These are phyloP conservation scores for Globisporangium heterothallicum DNA, from an alignment of 352 stramenopile species.

Conservation along the genomic window DNA sequence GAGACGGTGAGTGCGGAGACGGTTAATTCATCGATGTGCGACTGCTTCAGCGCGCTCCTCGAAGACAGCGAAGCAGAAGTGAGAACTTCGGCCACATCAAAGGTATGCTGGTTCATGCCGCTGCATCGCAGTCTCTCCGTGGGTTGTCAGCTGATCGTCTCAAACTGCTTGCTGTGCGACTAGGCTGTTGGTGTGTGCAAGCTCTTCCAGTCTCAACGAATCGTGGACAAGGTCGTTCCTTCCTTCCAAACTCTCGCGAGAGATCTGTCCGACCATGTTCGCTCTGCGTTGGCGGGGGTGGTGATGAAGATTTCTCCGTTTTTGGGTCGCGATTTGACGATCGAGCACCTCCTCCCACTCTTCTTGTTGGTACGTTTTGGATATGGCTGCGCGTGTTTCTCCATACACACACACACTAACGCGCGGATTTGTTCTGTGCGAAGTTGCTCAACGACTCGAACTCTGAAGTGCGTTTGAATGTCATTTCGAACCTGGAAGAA, in stretches of 20 bases:
- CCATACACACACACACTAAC: background rate
- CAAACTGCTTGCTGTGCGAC: too few species aligned
- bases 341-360: constrained; percentile 93
- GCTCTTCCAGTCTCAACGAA: constrained; percentile 55
- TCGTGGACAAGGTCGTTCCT: constrained; percentile 71
- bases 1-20: constrained; percentile 74
- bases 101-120: constrained; percentile 42
- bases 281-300: constrained; percentile 91
- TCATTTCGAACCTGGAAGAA: constrained; percentile 96
- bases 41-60: constrained; percentile 92
- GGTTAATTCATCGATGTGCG: constrained; percentile 66
- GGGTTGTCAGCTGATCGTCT: too few species aligned
- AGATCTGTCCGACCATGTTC: constrained; percentile 96
- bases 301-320: constrained; percentile 95
- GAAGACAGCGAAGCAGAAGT: constrained; percentile 97
- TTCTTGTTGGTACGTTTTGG: constrained; percentile 79
- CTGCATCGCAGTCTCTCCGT: constrained; percentile 1
- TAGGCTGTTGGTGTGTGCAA: constrained; percentile 42
- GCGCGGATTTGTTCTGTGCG: constrained; percentile 7
- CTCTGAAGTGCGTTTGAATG: constrained; percentile 97
- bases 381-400: too few species aligned
- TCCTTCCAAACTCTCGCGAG: constrained; percentile 92
- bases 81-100: constrained; percentile 92
- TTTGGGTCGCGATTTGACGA: constrained; percentile 90
- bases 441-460: constrained; percentile 94